Base-by-base conservation (phyloP, 352 stramenopile species). In the Globisporangium nunn region DNA sequence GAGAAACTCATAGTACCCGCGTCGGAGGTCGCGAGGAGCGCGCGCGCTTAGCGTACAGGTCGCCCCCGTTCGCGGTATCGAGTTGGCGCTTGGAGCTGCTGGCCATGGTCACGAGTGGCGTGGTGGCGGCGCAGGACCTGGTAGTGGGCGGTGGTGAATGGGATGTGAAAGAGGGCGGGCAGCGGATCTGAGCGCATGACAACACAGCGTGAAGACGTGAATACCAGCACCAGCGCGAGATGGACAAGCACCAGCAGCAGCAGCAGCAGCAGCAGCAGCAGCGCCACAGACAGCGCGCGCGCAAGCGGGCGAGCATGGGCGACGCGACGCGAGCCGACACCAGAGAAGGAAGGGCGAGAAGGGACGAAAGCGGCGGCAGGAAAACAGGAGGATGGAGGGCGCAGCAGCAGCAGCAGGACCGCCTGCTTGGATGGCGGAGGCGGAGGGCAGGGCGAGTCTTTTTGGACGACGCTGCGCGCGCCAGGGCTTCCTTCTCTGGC, bases 21-120 rank as follows among this genome's bases (percentile, higher is more conserved):
- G 74, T 81, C 59, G 69, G 61, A 41, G 62, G 37, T 23, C 72
- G 65, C n/a, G 67, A 57, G 52, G 44, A 50, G 57, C 74, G 74
- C 23, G 66, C 50, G 51, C 74, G 74, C 66, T 84, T 84, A 52
- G 52, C 33, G 29, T 68, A 56, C 17, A 66, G 67, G 52, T 70
- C 68, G 47, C 74, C 52, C 15, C 35, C 46, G 2, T 39, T 50
- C 5, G 39, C 52, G 30, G 51, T 61, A 29, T 72, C 69, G 58
- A 76, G 55, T 35, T 73, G 72, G 52, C 74, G 74, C 67, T 84
- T 84, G 63, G 80, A 69, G 50, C 52, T 31, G 50, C 18, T 47
- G 61, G 49, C 47, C 57, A 66, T 63, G 54, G 47, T 29, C n/a
- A 17, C 37, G 6, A 29, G 37, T 23, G n/a, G 10, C 30, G 2